Base-by-base conservation (phyloP, 2,329 filamentous ascomycete species). In the Hymenoscyphus fraxineus region DNA sequence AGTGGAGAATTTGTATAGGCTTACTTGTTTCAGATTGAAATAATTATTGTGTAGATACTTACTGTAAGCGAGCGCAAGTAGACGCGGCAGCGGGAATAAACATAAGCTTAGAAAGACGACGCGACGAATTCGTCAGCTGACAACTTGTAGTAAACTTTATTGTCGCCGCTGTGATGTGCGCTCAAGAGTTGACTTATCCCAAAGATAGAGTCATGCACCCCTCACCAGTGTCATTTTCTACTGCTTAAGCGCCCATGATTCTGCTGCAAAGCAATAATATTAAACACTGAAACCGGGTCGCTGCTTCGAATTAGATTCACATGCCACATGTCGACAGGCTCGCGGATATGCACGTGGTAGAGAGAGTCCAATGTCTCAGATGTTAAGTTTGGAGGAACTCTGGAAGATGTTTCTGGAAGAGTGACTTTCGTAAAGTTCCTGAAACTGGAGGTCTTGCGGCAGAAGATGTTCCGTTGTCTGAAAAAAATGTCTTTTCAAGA, bases 231-330 rank as follows among this genome's bases (percentile, higher is more conserved):
- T 67, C 32, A 58, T 55, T 5, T 38, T 67, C 9, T 13, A 51
- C 19, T 40, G 54, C 22, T 27, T 65, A n/a, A 39, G 59, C 10
- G 51, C 59, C 19, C 55, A 32, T 9, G n/a, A 59, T 22, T 16
- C 54, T 32, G 94, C 93, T 0, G 80, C 97, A 63, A 80, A 82
- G 47, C 92, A 97, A 75, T 93, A 94, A 0, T 87, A 88, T 78
- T 87, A 94, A 9, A 91, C 97, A 3, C 82, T 97, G 31, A 93
- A 93, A 78, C 94, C 94, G 0, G 94, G 94, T 58, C 94, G 94
- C 56, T 41, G 61, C 60, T 15, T 60, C 54, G 16, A 63, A 57
- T 19, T 68, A 60, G 62, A 58, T 63, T 3, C 59, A 19, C 39
- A 63, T 63, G 59, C 62, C 65, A 5, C 63, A 64, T 40, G 62